Conservation (phyloP, 2,329 filamentous ascomycete genomes). For the Pseudocercospora pini-densiflorae region DNA sequence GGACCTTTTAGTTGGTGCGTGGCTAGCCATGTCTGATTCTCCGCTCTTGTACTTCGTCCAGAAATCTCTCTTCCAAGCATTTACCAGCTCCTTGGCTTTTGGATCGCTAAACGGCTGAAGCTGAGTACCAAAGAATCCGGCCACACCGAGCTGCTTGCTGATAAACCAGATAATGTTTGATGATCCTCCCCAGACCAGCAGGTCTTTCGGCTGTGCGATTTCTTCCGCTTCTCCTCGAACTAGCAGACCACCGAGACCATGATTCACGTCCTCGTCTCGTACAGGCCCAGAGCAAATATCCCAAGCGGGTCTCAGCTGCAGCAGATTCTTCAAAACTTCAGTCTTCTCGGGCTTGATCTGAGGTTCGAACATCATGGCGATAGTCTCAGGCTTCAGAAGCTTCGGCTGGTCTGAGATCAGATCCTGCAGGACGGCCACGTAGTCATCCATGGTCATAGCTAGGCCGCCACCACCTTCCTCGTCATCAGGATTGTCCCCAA, state of each 20-base stretch:
- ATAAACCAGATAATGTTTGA: slow-evolving; percentile 22
- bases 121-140: slow-evolving; percentile 23
- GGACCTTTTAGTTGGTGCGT: too few relatives aligned
- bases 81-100: slow-evolving; percentile 14
- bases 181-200: slow-evolving; percentile 20
- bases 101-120: slow-evolving; percentile 16
- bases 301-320: slow-evolving; percentile 13
- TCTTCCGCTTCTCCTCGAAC: background rate
- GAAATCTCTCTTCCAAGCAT: slow-evolving; percentile 22
- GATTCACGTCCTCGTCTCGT: slow-evolving; percentile 16
- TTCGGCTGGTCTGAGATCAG: slow-evolving; percentile 53
- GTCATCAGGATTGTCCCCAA: slow-evolving; percentile 11
- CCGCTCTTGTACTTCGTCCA: slow-evolving; percentile 2
- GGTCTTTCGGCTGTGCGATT: slow-evolving; percentile 16
- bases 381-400: slow-evolving; percentile 46
- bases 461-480: slow-evolving; percentile 18
- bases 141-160: slow-evolving; percentile 13
- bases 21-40: background rate
- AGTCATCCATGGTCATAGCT: slow-evolving; percentile 38
- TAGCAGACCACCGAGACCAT: slow-evolving; percentile 16
- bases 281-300: slow-evolving; percentile 15
- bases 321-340: background rate
- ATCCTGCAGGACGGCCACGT: slow-evolving; percentile 50
- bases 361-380: slow-evolving; percentile 51
- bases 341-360: slow-evolving; percentile 43